phyloP scores from a whole-genome alignment of 208 protist genomes.

The Cochliopodium minus region DNA sequence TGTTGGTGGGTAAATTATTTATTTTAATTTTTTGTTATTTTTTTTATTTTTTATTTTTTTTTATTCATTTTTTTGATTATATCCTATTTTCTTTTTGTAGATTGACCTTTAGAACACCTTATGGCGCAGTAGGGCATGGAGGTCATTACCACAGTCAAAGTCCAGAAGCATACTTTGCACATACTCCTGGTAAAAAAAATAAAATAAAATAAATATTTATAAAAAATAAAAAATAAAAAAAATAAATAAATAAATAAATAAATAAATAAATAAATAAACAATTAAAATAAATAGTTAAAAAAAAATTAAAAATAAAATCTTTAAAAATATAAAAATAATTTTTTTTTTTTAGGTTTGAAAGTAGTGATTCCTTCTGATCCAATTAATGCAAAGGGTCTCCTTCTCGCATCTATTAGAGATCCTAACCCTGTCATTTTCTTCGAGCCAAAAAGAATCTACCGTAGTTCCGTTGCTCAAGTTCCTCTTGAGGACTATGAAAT shows the following conservation, averaged over 20 bases:
- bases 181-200: conserved; percentile 64
- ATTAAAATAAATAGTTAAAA: not conserved
- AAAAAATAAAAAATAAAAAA: not conserved
- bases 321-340: not conserved
- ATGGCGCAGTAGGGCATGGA: conserved; percentile 85
- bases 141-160: conserved; percentile 87
- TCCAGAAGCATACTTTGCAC: conserved; percentile 80
- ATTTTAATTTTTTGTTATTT: too few relatives aligned
- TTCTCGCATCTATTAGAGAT: conserved; percentile 72
- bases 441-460: conserved; percentile 83
- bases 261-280: too few relatives aligned
- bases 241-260: too few relatives aligned
- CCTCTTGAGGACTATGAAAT: conserved; percentile 73
- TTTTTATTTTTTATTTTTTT: too few relatives aligned
- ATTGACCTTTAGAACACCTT: conserved; percentile 80
- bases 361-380: conserved; percentile 47
- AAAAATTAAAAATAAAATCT: too few relatives aligned
- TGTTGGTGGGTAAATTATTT: conserved; percentile 64
- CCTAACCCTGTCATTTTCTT: conserved; percentile 83
- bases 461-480: conserved; percentile 63
- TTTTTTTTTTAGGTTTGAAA: conserved; percentile 16
- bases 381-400: conserved; percentile 57
- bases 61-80: too few relatives aligned
- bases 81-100: too few relatives aligned
- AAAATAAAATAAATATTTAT: not conserved